Percentiles rank a stretch among this genome's conserved stretches.
Conservation (phyloP, 495 filamentous ascomycete species). For the Xylaria sp. region DNA sequence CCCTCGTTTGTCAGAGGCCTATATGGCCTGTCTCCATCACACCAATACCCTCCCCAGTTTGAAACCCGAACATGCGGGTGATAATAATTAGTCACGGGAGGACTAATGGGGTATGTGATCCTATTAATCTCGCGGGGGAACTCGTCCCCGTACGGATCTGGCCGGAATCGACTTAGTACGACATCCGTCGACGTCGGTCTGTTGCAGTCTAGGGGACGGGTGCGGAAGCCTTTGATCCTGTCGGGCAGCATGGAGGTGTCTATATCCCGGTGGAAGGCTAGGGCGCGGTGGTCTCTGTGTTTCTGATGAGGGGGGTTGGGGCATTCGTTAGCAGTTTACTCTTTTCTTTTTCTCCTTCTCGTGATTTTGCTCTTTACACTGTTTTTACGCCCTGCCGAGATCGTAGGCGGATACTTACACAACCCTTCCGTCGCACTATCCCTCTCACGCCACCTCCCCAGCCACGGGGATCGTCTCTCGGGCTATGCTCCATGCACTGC, state of each 20-base stretch:
- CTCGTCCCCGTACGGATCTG: background rate
- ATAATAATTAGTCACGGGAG: background rate
- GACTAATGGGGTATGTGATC: too few relatives aligned
- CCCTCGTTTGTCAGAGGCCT: background rate
- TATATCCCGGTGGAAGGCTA: slow-evolving; percentile 28
- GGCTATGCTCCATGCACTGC: background rate
- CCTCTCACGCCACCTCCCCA: slow-evolving; percentile 23
- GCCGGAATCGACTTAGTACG: background rate
- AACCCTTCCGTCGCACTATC: slow-evolving; percentile 28
- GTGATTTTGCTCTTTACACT: background rate
- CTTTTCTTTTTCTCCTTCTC: background rate
- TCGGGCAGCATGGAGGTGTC: slow-evolving; percentile 15
- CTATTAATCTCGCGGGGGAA: too few relatives aligned
- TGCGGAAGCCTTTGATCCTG: background rate
- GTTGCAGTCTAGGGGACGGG: background rate
- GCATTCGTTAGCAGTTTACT: background rate
- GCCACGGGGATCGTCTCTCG: background rate
- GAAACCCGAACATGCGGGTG: background rate
- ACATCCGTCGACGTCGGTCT: background rate
- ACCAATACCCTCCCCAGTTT: background rate
- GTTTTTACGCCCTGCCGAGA: background rate
- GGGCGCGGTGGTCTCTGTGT: slow-evolving; percentile 29
- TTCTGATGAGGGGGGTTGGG: slow-evolving; percentile 5
- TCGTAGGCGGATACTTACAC: slow-evolving; percentile 23
- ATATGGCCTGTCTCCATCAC: background rate